Evolutionary conservation across 495 filamentous ascomycete species (phyloP), one percentile per base, ranked within the genome.

Genomic region (Aspergillus coremiiformis): DNA sequence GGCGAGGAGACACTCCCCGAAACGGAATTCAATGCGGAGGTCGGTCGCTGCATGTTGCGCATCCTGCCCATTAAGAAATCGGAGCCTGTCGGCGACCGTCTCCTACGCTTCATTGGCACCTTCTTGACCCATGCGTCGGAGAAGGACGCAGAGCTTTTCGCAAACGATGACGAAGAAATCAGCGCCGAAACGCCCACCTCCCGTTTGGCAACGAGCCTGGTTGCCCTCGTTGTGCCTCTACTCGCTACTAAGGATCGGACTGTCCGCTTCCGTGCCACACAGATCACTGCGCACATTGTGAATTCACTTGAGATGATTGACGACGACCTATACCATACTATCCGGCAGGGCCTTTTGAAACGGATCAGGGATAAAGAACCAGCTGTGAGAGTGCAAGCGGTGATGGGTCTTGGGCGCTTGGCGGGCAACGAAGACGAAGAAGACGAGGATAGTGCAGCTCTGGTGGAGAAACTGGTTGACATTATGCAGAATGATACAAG

Each of bases 401-500:
- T 94, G 5, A 76, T 95, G 52, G 90, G 89, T 5, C 76, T 99
- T 15, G 88, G 87, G 19, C 78, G 90, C 32, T 71, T 97, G 6
- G 90, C 88, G 1, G 87, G 84, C 6, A 90, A 95, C 61, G 82
- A 86, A 49, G 86, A 93, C 21, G 86, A 80, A 17, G 85, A 87
- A 39, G 81, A 85, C 39, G 82, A 84, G 24, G 84, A 84, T 24
- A 66, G 64, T 15, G 75, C 70, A 14, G 84, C 84, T 6, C 70
- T 95, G 6, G 66, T 93, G 14, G 82, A 88, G 49, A 91, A 85
- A 67, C 77, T 99, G n/a, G 73, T 96, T 10, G 88, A 95, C 46
- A 84, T 92, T 9, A 78, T 99, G 66, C 89, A 96, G 68, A 92
- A 96, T 55, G 93, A 99, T 62, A 85, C 91, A 0, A 93, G 89